Percentiles rank a stretch among this genome's conserved stretches.
Evolutionary conservation across 202 grass and related monocot genomes (phyloP).

Genomic region (Cymbopogon flexuosus): DNA sequence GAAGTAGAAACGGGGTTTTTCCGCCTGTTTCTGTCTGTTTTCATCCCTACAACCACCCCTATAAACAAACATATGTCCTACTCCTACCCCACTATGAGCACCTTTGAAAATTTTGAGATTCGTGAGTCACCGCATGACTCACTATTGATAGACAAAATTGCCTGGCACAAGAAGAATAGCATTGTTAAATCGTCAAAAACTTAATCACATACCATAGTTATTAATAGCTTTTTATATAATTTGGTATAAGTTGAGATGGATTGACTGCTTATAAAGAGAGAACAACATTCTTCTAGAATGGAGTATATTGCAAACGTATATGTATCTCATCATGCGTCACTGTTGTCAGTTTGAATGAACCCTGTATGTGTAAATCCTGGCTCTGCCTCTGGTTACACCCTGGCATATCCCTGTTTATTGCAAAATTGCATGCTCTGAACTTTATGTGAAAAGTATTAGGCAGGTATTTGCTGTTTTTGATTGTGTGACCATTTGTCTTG

Average conservation of each 20-base stretch:
- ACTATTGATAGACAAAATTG: no score
- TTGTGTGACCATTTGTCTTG: neutral
- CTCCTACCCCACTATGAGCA: no score
- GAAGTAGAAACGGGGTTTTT: no score
- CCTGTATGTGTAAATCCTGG: neutral
- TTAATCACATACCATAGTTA: neutral
- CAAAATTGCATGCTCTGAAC: slow-evolving; percentile 6
- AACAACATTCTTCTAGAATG: neutral
- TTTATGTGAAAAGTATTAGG: neutral
- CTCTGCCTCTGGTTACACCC: neutral
- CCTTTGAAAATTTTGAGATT: no score
- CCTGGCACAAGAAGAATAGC: neutral
- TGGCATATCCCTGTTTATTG: neutral
- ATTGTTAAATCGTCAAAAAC: neutral
- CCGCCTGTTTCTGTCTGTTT: no score
- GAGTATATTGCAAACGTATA: neutral
- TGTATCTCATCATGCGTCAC: neutral
- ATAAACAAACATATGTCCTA: no score
- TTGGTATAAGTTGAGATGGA: neutral
- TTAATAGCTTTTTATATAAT: neutral
- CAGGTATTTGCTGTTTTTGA: neutral
- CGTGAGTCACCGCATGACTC: no score
- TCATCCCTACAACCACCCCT: no score
- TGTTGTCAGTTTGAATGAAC: neutral
- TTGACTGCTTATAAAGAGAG: neutral